Evolutionary conservation across 2,329 filamentous ascomycete species (phyloP).

Genomic region (Botrytis byssoidea): DNA sequence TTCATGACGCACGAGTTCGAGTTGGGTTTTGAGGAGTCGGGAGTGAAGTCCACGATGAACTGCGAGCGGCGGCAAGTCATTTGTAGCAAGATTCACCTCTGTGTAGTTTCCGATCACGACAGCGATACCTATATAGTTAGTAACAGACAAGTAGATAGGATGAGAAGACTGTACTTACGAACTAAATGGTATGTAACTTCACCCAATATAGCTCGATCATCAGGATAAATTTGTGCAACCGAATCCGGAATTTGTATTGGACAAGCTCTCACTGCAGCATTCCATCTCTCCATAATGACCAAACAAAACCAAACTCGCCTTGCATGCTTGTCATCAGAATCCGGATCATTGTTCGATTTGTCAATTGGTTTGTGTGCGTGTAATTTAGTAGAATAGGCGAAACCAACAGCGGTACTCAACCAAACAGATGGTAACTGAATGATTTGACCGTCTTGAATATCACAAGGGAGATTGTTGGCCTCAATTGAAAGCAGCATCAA

Average conservation of each 20-base stretch:
- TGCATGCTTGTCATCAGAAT: constrained; percentile 61
- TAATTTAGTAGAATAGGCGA: constrained; percentile 64
- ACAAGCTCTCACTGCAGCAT: constrained; percentile 64
- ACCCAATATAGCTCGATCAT: constrained; percentile 60
- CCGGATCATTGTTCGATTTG: constrained; percentile 49
- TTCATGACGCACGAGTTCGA: constrained; percentile 65
- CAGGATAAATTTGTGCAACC: constrained; percentile 57
- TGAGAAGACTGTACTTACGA: constrained; percentile 50
- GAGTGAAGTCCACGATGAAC: constrained; percentile 46
- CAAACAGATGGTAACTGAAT: constrained; percentile 50
- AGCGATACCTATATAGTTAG: constrained; percentile 49
- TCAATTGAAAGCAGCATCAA: constrained; percentile 66
- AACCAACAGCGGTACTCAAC: constrained; percentile 62
- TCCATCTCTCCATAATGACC: constrained; percentile 70
- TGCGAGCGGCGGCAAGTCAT: constrained; percentile 45
- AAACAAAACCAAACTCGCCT: constrained; percentile 71
- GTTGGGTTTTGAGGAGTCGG: constrained; percentile 53
- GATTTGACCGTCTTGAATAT: constrained; percentile 44
- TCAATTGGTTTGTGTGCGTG: constrained; percentile 48
- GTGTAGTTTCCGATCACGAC: constrained; percentile 57
- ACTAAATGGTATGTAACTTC: constrained; percentile 63
- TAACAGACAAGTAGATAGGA: background rate
- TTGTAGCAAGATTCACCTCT: constrained; percentile 46
- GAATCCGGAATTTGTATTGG: constrained; percentile 62
- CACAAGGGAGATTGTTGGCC: constrained; percentile 51